Conservation (phyloP, 163 green algal genomes). For the Trebouxiophyceae sp. region DNA sequence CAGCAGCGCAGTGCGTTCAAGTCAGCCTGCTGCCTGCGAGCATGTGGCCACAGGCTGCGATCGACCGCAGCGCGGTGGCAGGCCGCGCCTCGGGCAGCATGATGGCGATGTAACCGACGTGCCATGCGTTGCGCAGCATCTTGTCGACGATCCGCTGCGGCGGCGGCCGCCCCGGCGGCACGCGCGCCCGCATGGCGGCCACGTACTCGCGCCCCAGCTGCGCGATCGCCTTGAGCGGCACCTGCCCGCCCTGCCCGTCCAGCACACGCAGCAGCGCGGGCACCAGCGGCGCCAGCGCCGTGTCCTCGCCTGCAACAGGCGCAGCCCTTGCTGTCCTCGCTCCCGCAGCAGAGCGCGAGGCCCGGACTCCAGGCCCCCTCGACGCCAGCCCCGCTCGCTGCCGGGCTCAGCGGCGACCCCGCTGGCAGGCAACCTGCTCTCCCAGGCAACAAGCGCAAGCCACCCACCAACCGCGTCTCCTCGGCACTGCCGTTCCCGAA, state of each 20-base stretch:
- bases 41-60: too few species aligned
- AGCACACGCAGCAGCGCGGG: conserved; percentile 14
- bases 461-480: too few species aligned
- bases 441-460: too few species aligned
- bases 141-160: conserved; percentile 62
- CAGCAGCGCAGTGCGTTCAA: too few species aligned
- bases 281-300: conserved; percentile 53
- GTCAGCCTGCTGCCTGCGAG: too few species aligned
- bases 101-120: conserved; percentile 60
- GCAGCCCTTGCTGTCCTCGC: not conserved
- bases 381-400: too few species aligned
- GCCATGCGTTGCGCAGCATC: conserved; percentile 75
- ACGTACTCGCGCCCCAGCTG: conserved; percentile 34
- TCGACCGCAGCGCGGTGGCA: too few species aligned
- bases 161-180: not conserved
- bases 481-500: too few species aligned
- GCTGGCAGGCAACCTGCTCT: too few species aligned
- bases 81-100: conserved; percentile 50
- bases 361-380: too few species aligned
- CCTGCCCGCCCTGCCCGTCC: not conserved
- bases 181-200: conserved; percentile 28
- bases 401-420: too few species aligned
- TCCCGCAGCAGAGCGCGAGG: too few species aligned
- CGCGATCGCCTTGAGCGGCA: not conserved
- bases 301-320: conserved; percentile 66